phyloP scores from a whole-genome alignment of 805 yeast species.

The Brettanomyces naardenensis region DNA sequence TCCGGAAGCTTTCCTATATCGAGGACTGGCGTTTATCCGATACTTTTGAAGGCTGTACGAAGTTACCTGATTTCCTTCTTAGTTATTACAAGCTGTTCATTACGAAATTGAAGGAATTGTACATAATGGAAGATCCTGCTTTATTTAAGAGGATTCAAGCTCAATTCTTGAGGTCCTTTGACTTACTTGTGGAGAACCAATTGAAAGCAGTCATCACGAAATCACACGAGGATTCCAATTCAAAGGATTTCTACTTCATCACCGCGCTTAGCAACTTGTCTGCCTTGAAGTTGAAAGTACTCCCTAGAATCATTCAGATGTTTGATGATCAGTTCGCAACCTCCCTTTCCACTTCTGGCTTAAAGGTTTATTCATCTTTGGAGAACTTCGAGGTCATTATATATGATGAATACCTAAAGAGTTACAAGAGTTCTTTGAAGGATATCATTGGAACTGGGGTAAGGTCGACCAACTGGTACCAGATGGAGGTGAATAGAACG shows the following conservation, averaged over 20 bases:
- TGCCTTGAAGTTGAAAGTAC: conserved; percentile 33
- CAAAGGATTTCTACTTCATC: conserved; percentile 18
- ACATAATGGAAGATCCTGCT: conserved; percentile 12
- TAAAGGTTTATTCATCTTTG: conserved; percentile 37
- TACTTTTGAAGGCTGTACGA: conserved; percentile 26
- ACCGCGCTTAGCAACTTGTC: conserved; percentile 46
- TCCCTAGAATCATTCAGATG: conserved; percentile 40
- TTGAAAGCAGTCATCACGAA: conserved; percentile 34
- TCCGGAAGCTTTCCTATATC: conserved; percentile 15
- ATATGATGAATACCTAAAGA: conserved; percentile 44
- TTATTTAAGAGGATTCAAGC: conserved; percentile 22
- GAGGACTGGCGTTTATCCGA: conserved; percentile 33
- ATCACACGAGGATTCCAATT: conserved; percentile 15
- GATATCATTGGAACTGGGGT: conserved; percentile 34
- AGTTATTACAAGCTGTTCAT: conserved; percentile 31
- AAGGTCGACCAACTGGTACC: conserved; percentile 34
- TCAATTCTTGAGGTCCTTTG: conserved; percentile 29
- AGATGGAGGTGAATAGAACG: conserved; percentile 4
- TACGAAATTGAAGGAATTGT: conserved; percentile 21
- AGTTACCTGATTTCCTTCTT: conserved; percentile 29
- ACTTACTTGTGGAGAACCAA: conserved; percentile 33
- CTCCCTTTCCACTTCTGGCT: conserved; percentile 31
- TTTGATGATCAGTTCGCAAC: conserved; percentile 46
- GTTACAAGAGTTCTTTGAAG: conserved; percentile 34
- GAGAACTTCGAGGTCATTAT: conserved; percentile 44